These are phyloP conservation scores for Auxenochlorella protothecoides DNA, from an alignment of 139 green algal genomes.

Conservation along the genomic window DNA sequence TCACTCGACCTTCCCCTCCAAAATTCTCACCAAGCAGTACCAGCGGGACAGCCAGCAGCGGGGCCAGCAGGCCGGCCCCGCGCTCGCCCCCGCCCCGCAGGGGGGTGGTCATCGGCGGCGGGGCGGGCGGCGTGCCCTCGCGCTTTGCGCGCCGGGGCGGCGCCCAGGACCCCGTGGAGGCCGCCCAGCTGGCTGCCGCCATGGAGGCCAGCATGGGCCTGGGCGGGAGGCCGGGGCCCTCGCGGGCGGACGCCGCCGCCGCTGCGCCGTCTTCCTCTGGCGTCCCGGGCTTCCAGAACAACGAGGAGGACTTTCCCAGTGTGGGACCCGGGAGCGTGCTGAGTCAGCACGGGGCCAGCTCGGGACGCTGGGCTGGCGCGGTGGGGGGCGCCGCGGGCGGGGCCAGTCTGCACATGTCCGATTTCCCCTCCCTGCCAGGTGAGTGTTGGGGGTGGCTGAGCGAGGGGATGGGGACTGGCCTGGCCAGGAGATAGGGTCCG, in stretches of 20 bases:
- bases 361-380: slow-evolving; percentile 27
- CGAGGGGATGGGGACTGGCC: too few relatives aligned
- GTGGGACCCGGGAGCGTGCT: background rate
- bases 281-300: background rate
- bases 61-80: too few relatives aligned
- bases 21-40: too few relatives aligned
- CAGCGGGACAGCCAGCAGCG: too few relatives aligned
- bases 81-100: too few relatives aligned
- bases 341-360: slow-evolving; percentile 8
- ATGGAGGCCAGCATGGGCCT: background rate
- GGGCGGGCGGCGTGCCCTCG: slow-evolving; percentile 11
- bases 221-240: background rate
- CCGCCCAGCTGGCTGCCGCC: background rate
- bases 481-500: too few relatives aligned
- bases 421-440: slow-evolving; percentile 58
- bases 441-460: background rate
- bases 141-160: slow-evolving; percentile 10
- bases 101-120: slow-evolving; percentile 33
- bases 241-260: background rate
- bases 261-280: too few relatives aligned
- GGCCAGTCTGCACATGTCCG: slow-evolving; percentile 12
- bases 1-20: too few relatives aligned
- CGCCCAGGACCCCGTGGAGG: slow-evolving; percentile 5
- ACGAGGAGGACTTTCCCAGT: slow-evolving; percentile 44
- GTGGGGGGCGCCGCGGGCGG: slow-evolving; percentile 2